phyloP scores from a whole-genome alignment of 305 asterid genomes.

The Euphrasia arctica region DNA sequence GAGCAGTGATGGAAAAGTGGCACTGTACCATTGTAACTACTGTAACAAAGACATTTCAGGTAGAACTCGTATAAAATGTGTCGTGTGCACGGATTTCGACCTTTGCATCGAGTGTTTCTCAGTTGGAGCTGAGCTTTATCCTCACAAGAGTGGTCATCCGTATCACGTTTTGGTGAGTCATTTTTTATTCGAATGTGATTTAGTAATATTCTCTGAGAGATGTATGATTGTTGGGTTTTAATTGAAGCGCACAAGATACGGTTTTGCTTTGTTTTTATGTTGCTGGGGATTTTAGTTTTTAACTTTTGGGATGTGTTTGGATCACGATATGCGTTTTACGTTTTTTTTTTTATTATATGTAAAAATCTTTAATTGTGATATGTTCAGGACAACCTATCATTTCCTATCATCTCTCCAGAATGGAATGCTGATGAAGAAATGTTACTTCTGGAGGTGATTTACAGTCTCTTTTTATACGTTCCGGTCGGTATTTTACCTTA shows the following conservation, averaged over 20 bases:
- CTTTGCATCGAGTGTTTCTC: conserved; percentile 83
- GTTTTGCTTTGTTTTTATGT: conserved; percentile 5
- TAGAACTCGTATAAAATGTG: conserved; percentile 73
- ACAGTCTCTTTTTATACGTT: conserved; percentile 8
- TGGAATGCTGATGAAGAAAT: conserved; percentile 84
- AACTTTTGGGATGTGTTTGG: too few relatives aligned
- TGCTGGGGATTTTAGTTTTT: conserved; percentile 1
- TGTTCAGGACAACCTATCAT: conserved; percentile 61
- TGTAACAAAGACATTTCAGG: conserved; percentile 76
- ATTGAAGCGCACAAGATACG: background rate
- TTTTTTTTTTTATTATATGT: too few relatives aligned
- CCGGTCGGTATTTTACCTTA: background rate
- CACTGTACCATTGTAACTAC: conserved; percentile 70
- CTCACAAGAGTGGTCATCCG: conserved; percentile 68
- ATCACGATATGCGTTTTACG: too few relatives aligned
- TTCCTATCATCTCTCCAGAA: conserved; percentile 73
- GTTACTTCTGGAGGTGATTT: conserved; percentile 71
- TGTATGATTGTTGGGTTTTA: background rate
- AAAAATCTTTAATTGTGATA: conserved; percentile 11
- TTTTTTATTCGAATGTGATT: conserved; percentile 19
- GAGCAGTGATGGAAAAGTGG: conserved; percentile 63
- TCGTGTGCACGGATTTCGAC: conserved; percentile 73
- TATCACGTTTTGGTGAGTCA: conserved; percentile 76
- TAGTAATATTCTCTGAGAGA: conserved; percentile 11
- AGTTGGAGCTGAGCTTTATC: conserved; percentile 77